Evolutionary conservation across 2,329 filamentous ascomycete species (phyloP).

Genomic region (Pseudocercospora ulei): DNA sequence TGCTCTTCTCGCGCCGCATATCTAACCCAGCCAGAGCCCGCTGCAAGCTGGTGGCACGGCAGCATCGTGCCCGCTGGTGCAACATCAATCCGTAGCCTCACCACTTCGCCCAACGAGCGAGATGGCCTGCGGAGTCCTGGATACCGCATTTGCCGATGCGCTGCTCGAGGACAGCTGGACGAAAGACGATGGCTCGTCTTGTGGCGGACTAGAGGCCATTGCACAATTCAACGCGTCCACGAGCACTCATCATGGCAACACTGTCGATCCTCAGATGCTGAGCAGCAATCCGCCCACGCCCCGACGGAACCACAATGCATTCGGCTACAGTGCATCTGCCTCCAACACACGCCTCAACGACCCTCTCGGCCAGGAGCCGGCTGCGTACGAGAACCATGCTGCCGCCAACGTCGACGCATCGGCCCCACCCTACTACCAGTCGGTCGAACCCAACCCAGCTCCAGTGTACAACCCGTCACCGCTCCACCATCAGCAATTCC

Average conservation of each 20-base stretch:
- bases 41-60: conserved; percentile 20
- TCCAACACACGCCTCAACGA: conserved; percentile 12
- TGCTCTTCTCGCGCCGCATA: conserved; percentile 18
- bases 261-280: conserved; percentile 16
- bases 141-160: conserved; percentile 19
- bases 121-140: conserved; percentile 20
- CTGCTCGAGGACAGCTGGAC: conserved; percentile 14
- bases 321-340: conserved; percentile 7
- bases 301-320: conserved; percentile 1
- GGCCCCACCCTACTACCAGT: conserved; percentile 22
- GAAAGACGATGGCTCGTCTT: conserved; percentile 10
- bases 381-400: conserved; percentile 17
- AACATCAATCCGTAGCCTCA: conserved; percentile 2
- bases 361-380: conserved; percentile 12
- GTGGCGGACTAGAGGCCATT: conserved; percentile 17
- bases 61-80: conserved; percentile 4
- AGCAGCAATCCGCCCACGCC: conserved; percentile 14
- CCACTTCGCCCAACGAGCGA: not conserved
- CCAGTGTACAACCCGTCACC: conserved; percentile 12
- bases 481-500: conserved; percentile 15
- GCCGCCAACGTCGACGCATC: conserved; percentile 12
- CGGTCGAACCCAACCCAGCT: conserved; percentile 18
- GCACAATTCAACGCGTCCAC: conserved; percentile 21
- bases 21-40: conserved; percentile 9
- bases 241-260: conserved; percentile 7